These are phyloP conservation scores for Naganishia liquefaciens DNA, from an alignment of 1,284 basidiomycete genomes.

Conservation along the genomic window DNA sequence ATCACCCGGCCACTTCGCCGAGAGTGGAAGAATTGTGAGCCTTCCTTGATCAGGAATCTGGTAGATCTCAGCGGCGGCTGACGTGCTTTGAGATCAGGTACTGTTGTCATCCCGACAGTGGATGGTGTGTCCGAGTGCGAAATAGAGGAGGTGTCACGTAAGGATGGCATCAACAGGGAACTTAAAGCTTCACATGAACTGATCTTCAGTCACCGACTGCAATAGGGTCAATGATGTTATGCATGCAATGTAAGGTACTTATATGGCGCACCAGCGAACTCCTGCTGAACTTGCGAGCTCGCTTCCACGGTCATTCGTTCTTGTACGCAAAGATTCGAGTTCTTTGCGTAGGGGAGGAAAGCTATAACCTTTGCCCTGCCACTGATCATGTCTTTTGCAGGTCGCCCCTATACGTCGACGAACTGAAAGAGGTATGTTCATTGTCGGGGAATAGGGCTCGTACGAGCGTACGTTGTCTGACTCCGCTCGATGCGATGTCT, in stretches of 20 bases:
- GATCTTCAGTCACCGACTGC: not conserved
- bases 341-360: constrained; percentile 32
- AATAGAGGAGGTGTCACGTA: constrained; percentile 36
- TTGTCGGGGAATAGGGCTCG: not conserved
- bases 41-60: no score
- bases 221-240: constrained; percentile 34
- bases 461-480: not conserved
- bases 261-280: not conserved
- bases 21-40: constrained; percentile 33
- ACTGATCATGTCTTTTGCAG: constrained; percentile 11
- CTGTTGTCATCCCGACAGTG: constrained; percentile 34
- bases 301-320: no score
- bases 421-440: constrained; percentile 33
- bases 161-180: constrained; percentile 17
- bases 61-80: not conserved
- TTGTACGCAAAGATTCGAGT: constrained; percentile 30
- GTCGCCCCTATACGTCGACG: constrained; percentile 35
- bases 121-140: constrained; percentile 34
- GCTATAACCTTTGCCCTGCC: no score
- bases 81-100: not conserved
- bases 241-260: constrained; percentile 32
- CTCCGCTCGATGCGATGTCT: not conserved
- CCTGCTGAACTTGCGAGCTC: not conserved
- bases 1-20: constrained; percentile 34
- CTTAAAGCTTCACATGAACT: not conserved